Conservation (phyloP, 2,329 filamentous ascomycete genomes). For the Teratosphaeria epicoccoides region DNA sequence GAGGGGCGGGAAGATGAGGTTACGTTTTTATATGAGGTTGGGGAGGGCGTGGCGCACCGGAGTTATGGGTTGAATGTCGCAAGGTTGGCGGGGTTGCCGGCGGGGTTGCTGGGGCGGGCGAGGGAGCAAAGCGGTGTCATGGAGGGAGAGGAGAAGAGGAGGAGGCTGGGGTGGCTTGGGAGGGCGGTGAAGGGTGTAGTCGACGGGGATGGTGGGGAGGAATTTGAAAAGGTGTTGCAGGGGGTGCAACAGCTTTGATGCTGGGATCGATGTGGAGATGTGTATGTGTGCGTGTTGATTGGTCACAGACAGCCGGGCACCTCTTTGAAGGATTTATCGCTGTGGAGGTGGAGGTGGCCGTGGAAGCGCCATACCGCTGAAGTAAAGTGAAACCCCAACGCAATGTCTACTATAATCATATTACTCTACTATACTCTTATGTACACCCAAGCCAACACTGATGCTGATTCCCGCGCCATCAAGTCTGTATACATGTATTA, state of each 20-base stretch:
- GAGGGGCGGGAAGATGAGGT: conserved; percentile 61
- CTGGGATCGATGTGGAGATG: too few species aligned
- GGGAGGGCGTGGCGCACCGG: conserved; percentile 80
- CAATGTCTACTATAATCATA: too few species aligned
- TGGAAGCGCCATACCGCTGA: too few species aligned
- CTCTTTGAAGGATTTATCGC: too few species aligned
- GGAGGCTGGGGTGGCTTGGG: conserved; percentile 42
- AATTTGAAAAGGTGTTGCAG: not conserved
- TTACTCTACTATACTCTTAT: too few species aligned
- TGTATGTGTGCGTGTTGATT: too few species aligned
- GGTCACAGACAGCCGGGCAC: too few species aligned
- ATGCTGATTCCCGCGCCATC: too few species aligned
- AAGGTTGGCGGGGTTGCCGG: conserved; percentile 69
- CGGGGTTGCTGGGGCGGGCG: conserved; percentile 66
- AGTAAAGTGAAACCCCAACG: too few species aligned
- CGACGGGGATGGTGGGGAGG: not conserved
- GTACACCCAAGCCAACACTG: too few species aligned
- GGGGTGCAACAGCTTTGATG: not conserved
- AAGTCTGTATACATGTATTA: too few species aligned
- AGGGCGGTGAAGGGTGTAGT: conserved; percentile 5
- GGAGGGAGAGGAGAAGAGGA: conserved; percentile 59
- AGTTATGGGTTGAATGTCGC: conserved; percentile 94
- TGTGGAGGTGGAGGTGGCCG: too few species aligned
- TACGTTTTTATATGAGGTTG: conserved; percentile 89
- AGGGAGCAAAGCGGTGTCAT: conserved; percentile 68